Base-by-base conservation (phyloP, 768 basidiomycete species). In the Chlorophyllum brunneum region DNA sequence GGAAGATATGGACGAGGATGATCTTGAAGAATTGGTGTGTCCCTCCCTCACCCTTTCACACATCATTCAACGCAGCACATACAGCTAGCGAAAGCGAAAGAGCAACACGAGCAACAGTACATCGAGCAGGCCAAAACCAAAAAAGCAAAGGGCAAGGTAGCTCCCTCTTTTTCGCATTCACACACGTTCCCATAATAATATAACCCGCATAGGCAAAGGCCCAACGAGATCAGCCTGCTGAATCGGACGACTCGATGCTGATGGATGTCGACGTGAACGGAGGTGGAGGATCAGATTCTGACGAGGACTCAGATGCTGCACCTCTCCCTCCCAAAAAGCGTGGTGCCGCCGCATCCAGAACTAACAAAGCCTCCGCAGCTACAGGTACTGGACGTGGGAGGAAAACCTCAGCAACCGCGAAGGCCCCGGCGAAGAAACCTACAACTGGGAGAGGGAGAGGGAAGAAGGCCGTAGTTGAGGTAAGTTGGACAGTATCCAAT, bases 161-260 rank as follows among this genome's bases (percentile, higher is more conserved):
- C 40, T n/a, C 31, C 33, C 29, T 38, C 20, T 29, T 55, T 20
- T 26, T 41, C 23, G 16, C 6, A 9, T 29, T 4, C 23, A 47
- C 18, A 11, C 11, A 45, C 48, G 9, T 31, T 37, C 20, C 30
- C 20, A 33, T 45, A 34, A 16, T 29, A 27, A 31, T 8, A 29
- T 16, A 29, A 45, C 18, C n/a, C 7, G 38, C 29, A 4, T 46
- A 84, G 73, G 80, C 69, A 7, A 86, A 85, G 66, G 75, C 71
- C 22, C 80, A 76, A 61, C 75, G 69, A 27, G 72, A 70, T 8
- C 73, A 71, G 7, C 74, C 60, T 1, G 76, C 76, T 20, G 77
- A 77, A 2, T 85, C 79, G 2, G 86, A 84, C 29, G 90, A 91
- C 62, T 90, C 86, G 2, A 89, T 89, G 86, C 70, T 76, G 70